Evolutionary conservation across 2,329 filamentous ascomycete genomes (phyloP).

Genomic region (Cladosporium phlei): DNA sequence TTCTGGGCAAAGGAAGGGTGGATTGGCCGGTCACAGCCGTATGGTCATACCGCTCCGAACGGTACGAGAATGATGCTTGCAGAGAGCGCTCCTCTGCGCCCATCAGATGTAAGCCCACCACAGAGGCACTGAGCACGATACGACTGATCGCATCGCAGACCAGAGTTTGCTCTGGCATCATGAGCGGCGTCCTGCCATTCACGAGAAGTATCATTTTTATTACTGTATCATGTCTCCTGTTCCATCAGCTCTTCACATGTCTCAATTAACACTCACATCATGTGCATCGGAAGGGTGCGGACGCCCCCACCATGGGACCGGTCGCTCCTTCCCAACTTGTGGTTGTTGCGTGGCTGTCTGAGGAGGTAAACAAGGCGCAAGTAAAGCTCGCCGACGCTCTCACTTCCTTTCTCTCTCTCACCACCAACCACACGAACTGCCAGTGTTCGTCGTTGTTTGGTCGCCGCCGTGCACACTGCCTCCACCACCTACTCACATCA

Average conservation of each 20-base stretch:
- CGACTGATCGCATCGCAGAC: no score
- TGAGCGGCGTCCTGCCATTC: no score
- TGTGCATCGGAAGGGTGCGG: no score
- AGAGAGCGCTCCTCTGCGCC: background rate
- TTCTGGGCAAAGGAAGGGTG: background rate
- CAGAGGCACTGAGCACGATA: background rate
- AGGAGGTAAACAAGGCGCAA: background rate
- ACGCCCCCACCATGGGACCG: background rate
- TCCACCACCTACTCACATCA: background rate
- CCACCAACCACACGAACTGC: background rate
- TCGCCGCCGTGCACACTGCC: no score
- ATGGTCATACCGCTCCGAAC: background rate
- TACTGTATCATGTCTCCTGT: background rate
- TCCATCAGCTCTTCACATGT: background rate
- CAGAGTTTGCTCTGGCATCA: no score
- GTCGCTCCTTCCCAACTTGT: slow-evolving; percentile 2
- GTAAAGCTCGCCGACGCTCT: background rate
- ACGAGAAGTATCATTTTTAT: slow-evolving; percentile 1
- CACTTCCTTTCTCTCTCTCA: no score
- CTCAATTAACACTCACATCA: background rate
- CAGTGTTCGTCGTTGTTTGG: no score
- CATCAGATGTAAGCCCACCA: background rate
- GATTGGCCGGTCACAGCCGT: background rate
- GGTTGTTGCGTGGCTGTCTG: background rate
- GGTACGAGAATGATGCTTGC: background rate